Percentiles rank a stretch among this genome's conserved stretches.
phyloP scores from a whole-genome alignment of 192 early-diverging fungal species.

The Phlyctochytrium arcticum region DNA sequence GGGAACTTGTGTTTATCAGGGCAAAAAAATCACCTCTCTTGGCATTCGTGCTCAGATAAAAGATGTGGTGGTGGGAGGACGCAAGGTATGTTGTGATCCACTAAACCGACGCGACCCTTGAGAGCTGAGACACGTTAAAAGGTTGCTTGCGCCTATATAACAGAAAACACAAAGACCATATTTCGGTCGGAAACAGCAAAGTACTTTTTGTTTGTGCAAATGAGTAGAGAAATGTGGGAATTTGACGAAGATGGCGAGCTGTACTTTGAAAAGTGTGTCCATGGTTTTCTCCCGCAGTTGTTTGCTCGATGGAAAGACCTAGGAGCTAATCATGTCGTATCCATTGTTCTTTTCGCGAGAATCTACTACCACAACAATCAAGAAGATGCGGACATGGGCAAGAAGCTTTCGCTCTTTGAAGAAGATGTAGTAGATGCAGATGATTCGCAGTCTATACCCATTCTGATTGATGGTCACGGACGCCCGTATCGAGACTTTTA shows the following conservation, averaged over 20 bases:
- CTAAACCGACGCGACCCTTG: too few relatives aligned
- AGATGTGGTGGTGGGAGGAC: slow-evolving; percentile 67
- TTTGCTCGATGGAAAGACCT: slow-evolving; percentile 79
- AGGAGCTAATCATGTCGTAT: slow-evolving; percentile 91
- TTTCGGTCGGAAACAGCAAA: slow-evolving; percentile 93
- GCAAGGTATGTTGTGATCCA: slow-evolving; percentile 35
- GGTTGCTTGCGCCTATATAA: slow-evolving; percentile 70
- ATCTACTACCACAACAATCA: slow-evolving; percentile 71
- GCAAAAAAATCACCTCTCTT: slow-evolving; percentile 67
- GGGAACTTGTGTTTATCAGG: slow-evolving; percentile 67
- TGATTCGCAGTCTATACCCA: not conserved
- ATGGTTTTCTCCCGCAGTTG: slow-evolving; percentile 83
- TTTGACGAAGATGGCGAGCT: slow-evolving; percentile 97
- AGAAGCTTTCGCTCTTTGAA: slow-evolving; percentile 7
- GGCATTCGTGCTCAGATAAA: slow-evolving; percentile 78
- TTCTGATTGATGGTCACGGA: slow-evolving; percentile 33
- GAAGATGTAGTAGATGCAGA: not conserved
- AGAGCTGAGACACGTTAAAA: too few relatives aligned
- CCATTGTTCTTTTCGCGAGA: slow-evolving; percentile 89
- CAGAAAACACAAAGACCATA: slow-evolving; percentile 72
- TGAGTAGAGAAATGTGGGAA: slow-evolving; percentile 97
- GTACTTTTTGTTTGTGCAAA: slow-evolving; percentile 92
- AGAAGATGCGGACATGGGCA: not conserved
- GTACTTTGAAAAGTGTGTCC: slow-evolving; percentile 88
- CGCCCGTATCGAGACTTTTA: slow-evolving; percentile 89